These are phyloP conservation scores for Aspergillus costaricaensis DNA, from an alignment of 2,329 filamentous ascomycete species.

Conservation along the genomic window DNA sequence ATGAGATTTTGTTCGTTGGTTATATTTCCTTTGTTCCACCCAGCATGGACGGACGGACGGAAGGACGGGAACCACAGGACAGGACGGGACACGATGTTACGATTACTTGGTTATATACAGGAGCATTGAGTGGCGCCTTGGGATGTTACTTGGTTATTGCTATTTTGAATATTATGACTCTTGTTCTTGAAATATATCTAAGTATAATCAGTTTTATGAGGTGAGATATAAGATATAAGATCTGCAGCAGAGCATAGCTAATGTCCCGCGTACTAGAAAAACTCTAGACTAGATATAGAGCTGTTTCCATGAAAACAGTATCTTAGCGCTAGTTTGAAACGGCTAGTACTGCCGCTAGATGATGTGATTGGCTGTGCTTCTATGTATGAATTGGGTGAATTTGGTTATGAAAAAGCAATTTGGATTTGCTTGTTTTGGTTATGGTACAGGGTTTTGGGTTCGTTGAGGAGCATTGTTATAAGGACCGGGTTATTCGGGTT, in stretches of 20 bases:
- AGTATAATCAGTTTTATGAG: background rate
- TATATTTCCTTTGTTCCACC: background rate
- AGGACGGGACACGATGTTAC: background rate
- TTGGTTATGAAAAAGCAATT: no score
- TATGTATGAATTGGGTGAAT: no score
- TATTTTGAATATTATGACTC: no score
- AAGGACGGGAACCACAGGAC: background rate
- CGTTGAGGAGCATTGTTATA: no score
- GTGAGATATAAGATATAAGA: background rate
- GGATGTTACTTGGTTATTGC: background rate
- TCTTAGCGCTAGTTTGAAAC: background rate
- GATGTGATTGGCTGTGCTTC: background rate
- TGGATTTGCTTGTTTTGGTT: no score
- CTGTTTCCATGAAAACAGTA: conserved; percentile 7
- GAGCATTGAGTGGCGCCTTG: conserved; percentile 43
- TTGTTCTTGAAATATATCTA: background rate
- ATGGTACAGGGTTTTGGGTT: no score
- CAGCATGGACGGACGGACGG: background rate
- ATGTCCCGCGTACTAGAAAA: no score
- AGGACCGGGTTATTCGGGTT: no score
- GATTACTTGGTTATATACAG: conserved; percentile 22
- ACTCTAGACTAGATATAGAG: background rate
- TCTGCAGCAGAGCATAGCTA: background rate
- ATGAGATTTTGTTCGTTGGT: background rate
- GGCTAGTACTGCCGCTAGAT: background rate